A percentile compares a stretch with the other conserved stretches of the same genome.
Evolutionary conservation across 1,139 yeast genomes (phyloP).

Genomic region (Yamadazyma siamensis): DNA sequence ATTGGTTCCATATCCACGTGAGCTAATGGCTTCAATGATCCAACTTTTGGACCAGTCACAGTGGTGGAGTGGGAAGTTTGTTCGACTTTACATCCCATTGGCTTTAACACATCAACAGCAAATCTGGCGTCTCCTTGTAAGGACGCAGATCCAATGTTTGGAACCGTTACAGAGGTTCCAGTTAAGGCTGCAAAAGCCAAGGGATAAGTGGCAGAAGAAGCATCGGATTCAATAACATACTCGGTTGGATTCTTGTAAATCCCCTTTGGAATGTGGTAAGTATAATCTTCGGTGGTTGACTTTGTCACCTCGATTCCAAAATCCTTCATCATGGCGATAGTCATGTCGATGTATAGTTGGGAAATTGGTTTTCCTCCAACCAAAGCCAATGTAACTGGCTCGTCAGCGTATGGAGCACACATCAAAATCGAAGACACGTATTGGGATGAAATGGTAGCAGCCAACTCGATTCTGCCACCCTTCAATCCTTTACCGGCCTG

Average conservation of each 20-base stretch:
- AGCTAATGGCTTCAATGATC: constrained; percentile 64
- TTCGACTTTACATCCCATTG: constrained; percentile 90
- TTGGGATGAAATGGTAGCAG: constrained; percentile 96
- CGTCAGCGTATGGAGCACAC: constrained; percentile 96
- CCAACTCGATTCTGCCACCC: constrained; percentile 91
- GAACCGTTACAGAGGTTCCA: constrained; percentile 88
- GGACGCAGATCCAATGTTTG: constrained; percentile 89
- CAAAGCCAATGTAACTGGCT: constrained; percentile 81
- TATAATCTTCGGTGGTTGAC: constrained; percentile 69
- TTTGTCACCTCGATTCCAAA: constrained; percentile 81
- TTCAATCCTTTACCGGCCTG: constrained; percentile 66
- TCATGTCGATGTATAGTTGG: constrained; percentile 94
- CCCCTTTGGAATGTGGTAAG: constrained; percentile 89
- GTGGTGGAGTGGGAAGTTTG: constrained; percentile 87
- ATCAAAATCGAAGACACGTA: constrained; percentile 93
- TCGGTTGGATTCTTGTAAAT: constrained; percentile 74
- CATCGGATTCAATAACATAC: constrained; percentile 93
- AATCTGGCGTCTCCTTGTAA: constrained; percentile 97
- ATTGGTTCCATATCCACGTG: constrained; percentile 97
- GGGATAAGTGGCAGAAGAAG: constrained; percentile 98
- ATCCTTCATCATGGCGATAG: constrained; percentile 88
- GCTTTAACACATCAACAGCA: constrained; percentile 86
- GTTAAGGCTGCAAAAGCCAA: constrained; percentile 97
- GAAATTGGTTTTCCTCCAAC: constrained; percentile 98
- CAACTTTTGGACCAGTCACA: constrained; percentile 81